Evolutionary conservation across 2,329 filamentous ascomycete species (phyloP), one percentile per base, ranked within the genome.

Genomic region (Dactylellina leptospora): DNA sequence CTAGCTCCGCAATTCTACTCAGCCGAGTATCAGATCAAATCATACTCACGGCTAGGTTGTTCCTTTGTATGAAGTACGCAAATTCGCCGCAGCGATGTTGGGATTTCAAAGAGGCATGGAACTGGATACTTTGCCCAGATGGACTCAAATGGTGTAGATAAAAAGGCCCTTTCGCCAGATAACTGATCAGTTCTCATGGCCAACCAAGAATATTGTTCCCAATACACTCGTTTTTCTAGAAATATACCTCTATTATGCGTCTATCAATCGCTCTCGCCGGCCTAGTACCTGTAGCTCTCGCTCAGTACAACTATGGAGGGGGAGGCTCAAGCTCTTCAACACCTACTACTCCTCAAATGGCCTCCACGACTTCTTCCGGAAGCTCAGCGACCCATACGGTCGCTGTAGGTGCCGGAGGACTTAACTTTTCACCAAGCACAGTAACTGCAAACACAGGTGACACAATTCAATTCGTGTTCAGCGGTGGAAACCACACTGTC

Each of bases 401-500:
- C 59, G 84, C 85, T 74, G 89, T 92, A 63, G 85, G 85, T 74
- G 63, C 58, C 8, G 47, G 60, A 10, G 77, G 77, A n/a, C 81
- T 89, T 68, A 84, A 81, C 73, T 93, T 87, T 83, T 86, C 81
- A 74, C 90, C 90, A 44, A 83, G 89, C 76, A 87, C 85, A 77
- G 79, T 93, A 78, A 83, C 82, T 73, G 90, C 87, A 25, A 79
- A 81, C 20, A 80, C 82, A 2, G 90, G 90, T 75, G 64, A 70
- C 36, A 70, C 64, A 3, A 28, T 70, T 16, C 28, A 33, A 25
- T 70, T 70, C 28, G 36, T 55, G 13, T 69, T 69, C 48, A 50
- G 36, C 1, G 55, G 55, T 10, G 63, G 63, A 16, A 93, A 93
- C 83, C 90, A 93, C 84, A 92, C 90, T 53, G 86, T 92, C 62